phyloP scores from a whole-genome alignment of 108 stramenopile species.

The Discostella stelligeroides region DNA sequence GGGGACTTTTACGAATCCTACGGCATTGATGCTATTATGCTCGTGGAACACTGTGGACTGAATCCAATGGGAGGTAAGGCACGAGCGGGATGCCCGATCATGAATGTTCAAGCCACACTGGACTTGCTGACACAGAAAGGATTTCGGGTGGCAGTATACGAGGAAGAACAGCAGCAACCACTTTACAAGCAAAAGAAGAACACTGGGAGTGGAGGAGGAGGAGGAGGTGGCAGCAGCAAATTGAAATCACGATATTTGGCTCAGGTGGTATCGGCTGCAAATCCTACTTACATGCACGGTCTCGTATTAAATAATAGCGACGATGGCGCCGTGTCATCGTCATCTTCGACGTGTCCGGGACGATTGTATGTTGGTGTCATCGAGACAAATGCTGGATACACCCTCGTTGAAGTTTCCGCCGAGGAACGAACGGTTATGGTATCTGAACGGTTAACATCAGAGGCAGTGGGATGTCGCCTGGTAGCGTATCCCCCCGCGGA shows the following conservation, averaged over 20 bases:
- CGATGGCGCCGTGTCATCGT: conserved; percentile 24
- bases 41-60: conserved; percentile 93
- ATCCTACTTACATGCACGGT: conserved; percentile 92
- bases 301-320: conserved; percentile 60
- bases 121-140: conserved; percentile 84
- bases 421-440: conserved; percentile 77
- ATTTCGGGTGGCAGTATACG: conserved; percentile 92
- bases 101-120: conserved; percentile 90
- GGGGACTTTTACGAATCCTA: conserved; percentile 98
- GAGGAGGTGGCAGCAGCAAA: conserved; percentile 16
- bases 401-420: conserved; percentile 67
- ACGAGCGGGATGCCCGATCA: conserved; percentile 91
- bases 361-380: conserved; percentile 85
- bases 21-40: conserved; percentile 93
- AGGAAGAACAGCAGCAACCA: conserved; percentile 59
- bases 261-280: conserved; percentile 90
- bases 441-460: conserved; percentile 77
- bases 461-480: conserved; percentile 84
- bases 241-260: conserved; percentile 76
- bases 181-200: conserved; percentile 30
- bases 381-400: conserved; percentile 66
- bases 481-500: conserved; percentile 81
- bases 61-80: conserved; percentile 95
- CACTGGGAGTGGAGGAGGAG: conserved; percentile 12
- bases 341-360: conserved; percentile 43